Evolutionary conservation across 345 rosid species (phyloP).

Genomic region (Nasturtium officinale): DNA sequence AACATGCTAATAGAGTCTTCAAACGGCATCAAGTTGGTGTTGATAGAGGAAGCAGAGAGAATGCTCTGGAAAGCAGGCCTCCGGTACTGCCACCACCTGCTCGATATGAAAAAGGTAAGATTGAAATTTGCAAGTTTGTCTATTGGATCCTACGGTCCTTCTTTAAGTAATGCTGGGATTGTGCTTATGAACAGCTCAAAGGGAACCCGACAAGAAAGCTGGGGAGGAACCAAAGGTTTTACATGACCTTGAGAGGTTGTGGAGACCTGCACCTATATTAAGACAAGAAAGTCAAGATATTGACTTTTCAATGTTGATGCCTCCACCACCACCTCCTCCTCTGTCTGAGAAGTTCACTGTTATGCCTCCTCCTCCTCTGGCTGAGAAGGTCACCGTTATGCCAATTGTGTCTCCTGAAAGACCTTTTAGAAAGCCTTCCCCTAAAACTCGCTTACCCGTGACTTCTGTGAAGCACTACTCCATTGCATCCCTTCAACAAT

Average conservation of each 20-base stretch:
- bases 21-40: slow-evolving; percentile 74
- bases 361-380: slow-evolving; percentile 53
- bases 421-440: slow-evolving; percentile 51
- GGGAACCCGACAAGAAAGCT: slow-evolving; percentile 46
- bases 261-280: slow-evolving; percentile 37
- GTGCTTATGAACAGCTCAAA: slow-evolving; percentile 55
- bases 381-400: slow-evolving; percentile 57
- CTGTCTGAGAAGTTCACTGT: slow-evolving; percentile 53
- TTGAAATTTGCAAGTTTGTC: slow-evolving; percentile 15
- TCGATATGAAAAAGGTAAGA: slow-evolving; percentile 68
- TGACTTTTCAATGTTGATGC: slow-evolving; percentile 59
- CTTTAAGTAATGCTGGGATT: slow-evolving; percentile 7
- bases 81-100: slow-evolving; percentile 49
- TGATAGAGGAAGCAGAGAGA: slow-evolving; percentile 67
- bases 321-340: slow-evolving; percentile 61
- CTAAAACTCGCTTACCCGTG: slow-evolving; percentile 44
- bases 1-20: slow-evolving; percentile 51
- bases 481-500: slow-evolving; percentile 94
- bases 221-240: slow-evolving; percentile 54
- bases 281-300: slow-evolving; percentile 60
- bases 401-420: slow-evolving; percentile 59
- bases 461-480: slow-evolving; percentile 77
- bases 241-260: slow-evolving; percentile 51
- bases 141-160: background rate
- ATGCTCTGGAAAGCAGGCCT: slow-evolving; percentile 50